phyloP scores from a whole-genome alignment of 768 basidiomycete genomes.

The Lactarius trivialis region DNA sequence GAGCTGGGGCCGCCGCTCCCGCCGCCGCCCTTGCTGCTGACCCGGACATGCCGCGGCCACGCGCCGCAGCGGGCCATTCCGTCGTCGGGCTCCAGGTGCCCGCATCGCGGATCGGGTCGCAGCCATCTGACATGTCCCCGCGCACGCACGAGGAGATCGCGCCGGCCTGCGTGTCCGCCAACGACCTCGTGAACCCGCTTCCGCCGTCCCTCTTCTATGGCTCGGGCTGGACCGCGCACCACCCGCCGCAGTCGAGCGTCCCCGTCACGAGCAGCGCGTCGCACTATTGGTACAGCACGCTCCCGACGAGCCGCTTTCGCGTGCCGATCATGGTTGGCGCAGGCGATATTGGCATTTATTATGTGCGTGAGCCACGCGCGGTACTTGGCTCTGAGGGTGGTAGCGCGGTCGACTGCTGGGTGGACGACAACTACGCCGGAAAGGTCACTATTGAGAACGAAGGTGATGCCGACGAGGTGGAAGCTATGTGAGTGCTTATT shows the following conservation, averaged over 20 bases:
- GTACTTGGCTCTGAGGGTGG: constrained; percentile 47
- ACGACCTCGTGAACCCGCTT: constrained; percentile 94
- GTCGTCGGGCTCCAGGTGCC: constrained; percentile 51
- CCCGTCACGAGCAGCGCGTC: constrained; percentile 49
- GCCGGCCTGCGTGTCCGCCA: constrained; percentile 93
- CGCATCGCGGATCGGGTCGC: constrained; percentile 60
- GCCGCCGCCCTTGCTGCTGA: constrained; percentile 18
- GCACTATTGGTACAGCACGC: constrained; percentile 91
- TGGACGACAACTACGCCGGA: constrained; percentile 89
- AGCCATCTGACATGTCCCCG: constrained; percentile 37
- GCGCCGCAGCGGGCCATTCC: constrained; percentile 19
- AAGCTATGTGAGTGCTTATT: constrained; percentile 51
- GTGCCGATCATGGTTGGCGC: constrained; percentile 80
- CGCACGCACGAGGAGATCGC: constrained; percentile 75
- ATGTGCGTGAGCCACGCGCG: constrained; percentile 61
- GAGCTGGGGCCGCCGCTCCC: constrained; percentile 26
- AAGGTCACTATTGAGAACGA: constrained; percentile 73
- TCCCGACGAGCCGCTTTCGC: constrained; percentile 75
- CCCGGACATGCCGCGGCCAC: constrained; percentile 18
- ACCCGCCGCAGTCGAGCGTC: constrained; percentile 44
- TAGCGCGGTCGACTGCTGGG: constrained; percentile 86
- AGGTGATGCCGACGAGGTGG: constrained; percentile 53
- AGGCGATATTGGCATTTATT: constrained; percentile 92
- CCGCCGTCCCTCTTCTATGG: constrained; percentile 93
- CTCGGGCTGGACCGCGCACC: constrained; percentile 80